phyloP scores from a whole-genome alignment of 176 grass and related monocot species.

The Ensete glaucum region DNA sequence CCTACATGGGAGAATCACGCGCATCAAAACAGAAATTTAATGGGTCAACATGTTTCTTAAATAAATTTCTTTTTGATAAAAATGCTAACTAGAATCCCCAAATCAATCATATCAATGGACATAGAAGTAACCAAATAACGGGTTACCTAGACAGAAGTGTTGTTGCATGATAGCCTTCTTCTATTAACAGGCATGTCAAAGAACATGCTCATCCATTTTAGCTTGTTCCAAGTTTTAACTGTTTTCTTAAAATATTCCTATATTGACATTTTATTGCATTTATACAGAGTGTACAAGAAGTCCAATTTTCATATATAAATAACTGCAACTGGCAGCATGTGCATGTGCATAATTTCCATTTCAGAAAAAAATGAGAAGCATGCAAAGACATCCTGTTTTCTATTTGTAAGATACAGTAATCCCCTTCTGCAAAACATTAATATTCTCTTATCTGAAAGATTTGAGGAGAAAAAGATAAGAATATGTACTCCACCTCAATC shows the following conservation, averaged over 20 bases:
- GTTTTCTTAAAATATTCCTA: neutral
- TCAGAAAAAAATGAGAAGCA: too few relatives aligned
- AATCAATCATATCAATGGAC: neutral
- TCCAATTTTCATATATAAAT: too few relatives aligned
- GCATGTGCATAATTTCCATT: too few relatives aligned
- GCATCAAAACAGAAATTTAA: neutral
- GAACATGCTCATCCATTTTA: neutral
- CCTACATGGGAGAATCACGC: too few relatives aligned
- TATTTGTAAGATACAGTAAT: neutral
- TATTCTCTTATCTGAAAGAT: neutral
- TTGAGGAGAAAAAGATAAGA: neutral
- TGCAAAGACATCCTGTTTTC: too few relatives aligned
- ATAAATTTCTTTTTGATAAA: neutral
- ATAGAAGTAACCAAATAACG: neutral
- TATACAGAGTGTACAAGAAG: neutral
- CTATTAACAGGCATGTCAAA: neutral
- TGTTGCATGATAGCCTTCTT: neutral
- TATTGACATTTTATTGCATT: neutral
- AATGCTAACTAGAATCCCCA: neutral
- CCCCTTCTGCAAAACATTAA: neutral
- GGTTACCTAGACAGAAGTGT: neutral
- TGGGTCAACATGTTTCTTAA: neutral
- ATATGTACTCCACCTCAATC: conserved; percentile 56
- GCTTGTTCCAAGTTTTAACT: neutral
- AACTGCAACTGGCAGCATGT: too few relatives aligned